Evolutionary conservation across 2,329 filamentous ascomycete species (phyloP), one percentile per base, ranked within the genome.

Genomic region (Karstenula rhodostoma): DNA sequence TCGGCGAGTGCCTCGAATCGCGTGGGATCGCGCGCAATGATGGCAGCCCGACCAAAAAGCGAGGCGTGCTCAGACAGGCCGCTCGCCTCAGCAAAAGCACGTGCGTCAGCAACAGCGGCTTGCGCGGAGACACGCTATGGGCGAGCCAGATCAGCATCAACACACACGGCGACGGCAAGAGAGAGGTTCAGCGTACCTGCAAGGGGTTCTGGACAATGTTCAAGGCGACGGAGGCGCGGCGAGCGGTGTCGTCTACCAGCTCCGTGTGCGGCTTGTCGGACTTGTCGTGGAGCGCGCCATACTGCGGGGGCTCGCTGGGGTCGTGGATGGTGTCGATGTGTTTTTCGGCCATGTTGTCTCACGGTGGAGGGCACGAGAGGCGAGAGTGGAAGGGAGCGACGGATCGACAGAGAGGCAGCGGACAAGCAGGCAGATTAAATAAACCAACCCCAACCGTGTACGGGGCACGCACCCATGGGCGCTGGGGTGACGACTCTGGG

Each of bases 1-100:
- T 86, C 84, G 53, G 85, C 79, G 56, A 93, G 83, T 35, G 83
- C 80, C 59, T 91, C 89, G 73, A 85, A 91, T 32, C 83, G 81
- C 9, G 80, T 79, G 0, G 90, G 90, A 66, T 89, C 87, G 73
- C 92, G 90, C 2, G 91, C 91, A 19, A 93, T 85, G 12, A 94
- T 82, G 3, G 91, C 92, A 35, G 90, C 91, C 68, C 89, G 89
- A 54, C 85, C 82, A 54, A 93, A 82, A 17, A 90, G 72, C 3
- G 80, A 78, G 3, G 87, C 77, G 65, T 89, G 83, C 56, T 89
- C 85, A 2, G 79, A 76, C 27, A 93, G 81, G 25, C 83, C 83
- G 66, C 89, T 85, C 44, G 84, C 78, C 15, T 80, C 79, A 42
- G 88, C 89, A 69, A 91, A 92, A n/a, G 81, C 80, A 54, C 87